Base-by-base conservation (phyloP, 192 early-diverging fungal genomes). In the Umbelopsis isabellina region DNA sequence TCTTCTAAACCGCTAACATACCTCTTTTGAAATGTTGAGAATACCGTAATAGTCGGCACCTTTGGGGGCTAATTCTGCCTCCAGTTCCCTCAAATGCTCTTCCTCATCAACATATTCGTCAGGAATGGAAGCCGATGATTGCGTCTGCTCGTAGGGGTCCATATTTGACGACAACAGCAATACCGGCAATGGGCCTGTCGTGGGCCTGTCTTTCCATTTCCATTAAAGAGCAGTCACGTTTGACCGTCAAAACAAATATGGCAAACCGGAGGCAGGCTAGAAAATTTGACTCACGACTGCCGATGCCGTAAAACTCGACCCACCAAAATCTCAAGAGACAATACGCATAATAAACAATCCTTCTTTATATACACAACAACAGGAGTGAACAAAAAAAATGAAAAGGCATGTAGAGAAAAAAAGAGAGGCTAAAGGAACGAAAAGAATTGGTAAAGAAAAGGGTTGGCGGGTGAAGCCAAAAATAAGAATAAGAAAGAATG, bases 11-110 rank as follows among this genome's bases (percentile, higher is more conserved):
- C 5, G 37, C 6, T 41, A 41, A 1, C 78, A 7, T 72, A 88
- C 90, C 44, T 73, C 75, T 67, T 87, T 87, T n/a, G 89, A 74
- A n/a, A 92, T 80, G 74, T 91, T 92, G 46, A 92, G 79, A 22
- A 87, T 78, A 9, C 78, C 84, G 65, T 92, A 91, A 80, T 87
- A 89, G 73, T 91, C 91, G 23, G 79, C 52, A 27, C 75, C 46
- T 45, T 69, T 68, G 10, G 86, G 85, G 25, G 72, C 65, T 10
- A 80, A 50, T 44, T 80, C 78, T 22, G 65, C 49, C 21, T 80
- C 79, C 21, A 80, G 25, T 25, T 71, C 37, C 4, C 66, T 53
- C 8, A 80, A 25, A 0, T 52, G 44, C 6, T 75, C 74, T 10
- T 58, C 53, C n/a, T 80, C 71, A 27, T 67, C 52, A 6, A 69